A percentile compares a stretch with the other conserved stretches of the same genome.
Conservation (phyloP, 1,284 basidiomycete genomes). For the Ganoderma meredithae region DNA sequence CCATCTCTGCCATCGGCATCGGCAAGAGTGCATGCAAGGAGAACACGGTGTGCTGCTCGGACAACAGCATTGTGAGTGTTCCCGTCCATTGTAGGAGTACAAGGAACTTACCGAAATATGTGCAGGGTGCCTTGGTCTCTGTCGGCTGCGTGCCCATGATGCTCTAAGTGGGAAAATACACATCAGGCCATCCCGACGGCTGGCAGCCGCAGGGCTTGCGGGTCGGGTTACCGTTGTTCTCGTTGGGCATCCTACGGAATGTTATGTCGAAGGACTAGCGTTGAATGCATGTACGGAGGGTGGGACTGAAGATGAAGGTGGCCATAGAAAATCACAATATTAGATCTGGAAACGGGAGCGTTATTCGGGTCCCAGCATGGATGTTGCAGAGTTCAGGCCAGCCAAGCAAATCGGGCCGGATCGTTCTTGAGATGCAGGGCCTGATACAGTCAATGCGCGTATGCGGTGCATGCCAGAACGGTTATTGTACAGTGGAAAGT, state of each 20-base stretch:
- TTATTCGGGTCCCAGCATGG: not conserved
- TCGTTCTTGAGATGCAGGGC: not conserved
- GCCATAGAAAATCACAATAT: not conserved
- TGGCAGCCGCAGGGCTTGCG: not conserved
- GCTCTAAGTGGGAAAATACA: slow-evolving; percentile 18
- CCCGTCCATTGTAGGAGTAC: not conserved
- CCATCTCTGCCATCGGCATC: slow-evolving; percentile 34
- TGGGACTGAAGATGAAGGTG: not conserved
- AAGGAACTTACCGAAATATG: not conserved
- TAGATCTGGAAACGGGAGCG: not conserved
- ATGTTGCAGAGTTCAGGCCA: not conserved
- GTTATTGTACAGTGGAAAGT: slow-evolving; percentile 19
- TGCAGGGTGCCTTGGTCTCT: slow-evolving; percentile 34
- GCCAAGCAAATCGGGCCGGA: not conserved
- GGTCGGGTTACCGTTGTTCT: not conserved
- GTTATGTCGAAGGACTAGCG: not conserved
- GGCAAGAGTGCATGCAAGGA: slow-evolving; percentile 31
- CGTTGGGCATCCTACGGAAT: not conserved
- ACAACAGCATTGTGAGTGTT: slow-evolving; percentile 19
- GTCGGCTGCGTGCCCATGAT: slow-evolving; percentile 35
- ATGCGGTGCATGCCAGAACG: not conserved
- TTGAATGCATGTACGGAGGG: not conserved
- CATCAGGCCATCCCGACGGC: not conserved
- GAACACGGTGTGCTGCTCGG: slow-evolving; percentile 18
- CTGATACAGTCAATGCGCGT: not conserved